Evolutionary conservation across 331 rosid genomes (phyloP).

Genomic region (Acacia concinna): DNA sequence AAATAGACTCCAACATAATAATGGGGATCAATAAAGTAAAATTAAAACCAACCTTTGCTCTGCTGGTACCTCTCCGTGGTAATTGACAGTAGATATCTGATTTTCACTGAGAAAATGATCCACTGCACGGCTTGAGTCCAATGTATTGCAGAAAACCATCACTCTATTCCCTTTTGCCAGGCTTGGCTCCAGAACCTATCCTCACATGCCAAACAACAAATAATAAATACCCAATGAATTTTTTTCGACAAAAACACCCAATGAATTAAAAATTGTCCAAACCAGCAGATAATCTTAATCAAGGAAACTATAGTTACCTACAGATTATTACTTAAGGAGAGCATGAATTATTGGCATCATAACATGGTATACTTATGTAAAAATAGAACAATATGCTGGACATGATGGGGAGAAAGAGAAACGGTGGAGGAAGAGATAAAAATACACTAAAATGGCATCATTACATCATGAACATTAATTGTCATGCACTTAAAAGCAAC

Average conservation of each 20-base stretch:
- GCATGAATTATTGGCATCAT: background rate
- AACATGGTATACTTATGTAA: background rate
- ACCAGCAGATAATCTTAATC: background rate
- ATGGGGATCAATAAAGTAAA: background rate
- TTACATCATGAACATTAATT: background rate
- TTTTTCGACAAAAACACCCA: too few relatives aligned
- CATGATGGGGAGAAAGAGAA: background rate
- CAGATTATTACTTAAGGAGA: slow-evolving; percentile 14
- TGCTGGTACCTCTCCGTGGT: slow-evolving; percentile 99
- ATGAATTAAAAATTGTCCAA: slow-evolving; percentile 28
- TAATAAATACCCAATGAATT: slow-evolving; percentile 22
- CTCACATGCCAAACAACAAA: slow-evolving; percentile 38
- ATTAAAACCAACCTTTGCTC: slow-evolving; percentile 61
- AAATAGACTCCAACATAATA: background rate
- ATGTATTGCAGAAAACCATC: slow-evolving; percentile 97
- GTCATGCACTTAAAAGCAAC: background rate
- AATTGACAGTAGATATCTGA: slow-evolving; percentile 76
- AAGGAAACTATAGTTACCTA: background rate
- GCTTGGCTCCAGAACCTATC: slow-evolving; percentile 91
- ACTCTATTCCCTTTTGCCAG: slow-evolving; percentile 85
- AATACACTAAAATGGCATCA: background rate
- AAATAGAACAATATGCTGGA: background rate
- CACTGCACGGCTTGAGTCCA: slow-evolving; percentile 94
- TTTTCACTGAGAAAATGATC: slow-evolving; percentile 92
- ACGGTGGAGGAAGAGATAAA: background rate